These are phyloP conservation scores for Areca catechu DNA, from an alignment of 176 grass and related monocot species.

Conservation along the genomic window DNA sequence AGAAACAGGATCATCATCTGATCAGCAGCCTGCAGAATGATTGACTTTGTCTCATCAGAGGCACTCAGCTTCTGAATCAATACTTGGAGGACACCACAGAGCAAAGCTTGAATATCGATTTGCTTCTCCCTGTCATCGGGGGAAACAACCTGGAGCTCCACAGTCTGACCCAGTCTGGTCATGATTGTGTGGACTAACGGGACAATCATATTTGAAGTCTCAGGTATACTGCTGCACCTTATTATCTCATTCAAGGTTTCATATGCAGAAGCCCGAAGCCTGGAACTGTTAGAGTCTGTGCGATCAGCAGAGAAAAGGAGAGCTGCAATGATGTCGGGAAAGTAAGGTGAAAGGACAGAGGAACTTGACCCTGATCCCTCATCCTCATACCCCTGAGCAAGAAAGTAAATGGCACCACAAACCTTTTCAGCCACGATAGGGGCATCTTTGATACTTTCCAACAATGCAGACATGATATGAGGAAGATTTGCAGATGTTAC, in stretches of 20 bases:
- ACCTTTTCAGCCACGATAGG: slow-evolving; percentile 88
- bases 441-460: slow-evolving; percentile 74
- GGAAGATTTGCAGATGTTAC: slow-evolving; percentile 72
- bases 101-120: slow-evolving; percentile 72
- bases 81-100: slow-evolving; percentile 81
- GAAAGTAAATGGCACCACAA: slow-evolving; percentile 82
- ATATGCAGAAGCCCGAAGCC: slow-evolving; percentile 74
- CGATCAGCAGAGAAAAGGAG: slow-evolving; percentile 76
- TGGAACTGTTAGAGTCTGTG: slow-evolving; percentile 45
- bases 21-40: slow-evolving; percentile 59
- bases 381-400: slow-evolving; percentile 75
- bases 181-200: slow-evolving; percentile 60
- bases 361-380: slow-evolving; percentile 26
- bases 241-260: slow-evolving; percentile 90
- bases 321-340: slow-evolving; percentile 55
- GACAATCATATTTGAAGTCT: slow-evolving; percentile 46
- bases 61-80: slow-evolving; percentile 80
- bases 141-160: slow-evolving; percentile 59
- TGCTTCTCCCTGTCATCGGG: slow-evolving; percentile 64
- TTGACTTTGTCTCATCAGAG: slow-evolving; percentile 47
- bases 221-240: slow-evolving; percentile 58
- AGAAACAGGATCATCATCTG: slow-evolving; percentile 83
- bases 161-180: slow-evolving; percentile 54
- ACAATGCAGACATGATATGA: slow-evolving; percentile 58
- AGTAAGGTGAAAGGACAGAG: slow-evolving; percentile 71